Conservation (phyloP, 352 stramenopile genomes). For the Globisporangium spiculum region DNA sequence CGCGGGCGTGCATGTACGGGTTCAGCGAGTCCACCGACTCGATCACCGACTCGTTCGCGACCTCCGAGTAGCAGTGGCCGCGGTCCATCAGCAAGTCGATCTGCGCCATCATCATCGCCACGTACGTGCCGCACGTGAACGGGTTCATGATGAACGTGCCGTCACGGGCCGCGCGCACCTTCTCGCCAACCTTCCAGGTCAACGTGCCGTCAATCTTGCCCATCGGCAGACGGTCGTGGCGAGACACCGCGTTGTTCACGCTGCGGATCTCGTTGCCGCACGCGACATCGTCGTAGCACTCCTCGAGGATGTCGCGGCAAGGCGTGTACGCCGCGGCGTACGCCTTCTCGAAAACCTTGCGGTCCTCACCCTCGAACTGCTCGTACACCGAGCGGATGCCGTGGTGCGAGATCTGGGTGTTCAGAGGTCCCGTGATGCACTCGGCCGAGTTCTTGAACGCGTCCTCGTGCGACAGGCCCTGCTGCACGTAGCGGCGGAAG, state of each 20-base stretch:
- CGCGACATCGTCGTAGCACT: slow-evolving; percentile 98
- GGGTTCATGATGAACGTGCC: slow-evolving; percentile 97
- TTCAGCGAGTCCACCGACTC: slow-evolving; percentile 98
- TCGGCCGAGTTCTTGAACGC: slow-evolving; percentile 96
- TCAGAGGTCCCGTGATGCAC: slow-evolving; percentile 97
- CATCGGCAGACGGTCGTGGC: slow-evolving; percentile 93
- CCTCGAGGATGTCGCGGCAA: slow-evolving; percentile 96
- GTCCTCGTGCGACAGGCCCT: slow-evolving; percentile 93
- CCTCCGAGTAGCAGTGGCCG: slow-evolving; percentile 97
- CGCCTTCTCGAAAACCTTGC: slow-evolving; percentile 92
- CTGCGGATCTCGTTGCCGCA: slow-evolving; percentile 98
- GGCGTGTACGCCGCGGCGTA: slow-evolving; percentile 96
- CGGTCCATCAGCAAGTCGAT: slow-evolving; percentile 96
- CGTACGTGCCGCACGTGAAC: slow-evolving; percentile 97
- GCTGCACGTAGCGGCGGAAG: slow-evolving; percentile 94
- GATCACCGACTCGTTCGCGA: slow-evolving; percentile 98
- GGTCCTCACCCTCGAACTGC: slow-evolving; percentile 90
- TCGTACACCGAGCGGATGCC: slow-evolving; percentile 97
- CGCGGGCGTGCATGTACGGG: slow-evolving; percentile 98
- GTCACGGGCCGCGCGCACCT: slow-evolving; percentile 92
- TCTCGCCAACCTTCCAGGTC: slow-evolving; percentile 97
- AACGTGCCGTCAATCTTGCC: slow-evolving; percentile 98
- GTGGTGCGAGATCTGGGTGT: slow-evolving; percentile 96
- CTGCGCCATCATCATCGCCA: slow-evolving; percentile 98
- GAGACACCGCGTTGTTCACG: slow-evolving; percentile 96